These are phyloP conservation scores for Osmozyma mogii DNA, from an alignment of 805 yeast species.

Conservation along the genomic window DNA sequence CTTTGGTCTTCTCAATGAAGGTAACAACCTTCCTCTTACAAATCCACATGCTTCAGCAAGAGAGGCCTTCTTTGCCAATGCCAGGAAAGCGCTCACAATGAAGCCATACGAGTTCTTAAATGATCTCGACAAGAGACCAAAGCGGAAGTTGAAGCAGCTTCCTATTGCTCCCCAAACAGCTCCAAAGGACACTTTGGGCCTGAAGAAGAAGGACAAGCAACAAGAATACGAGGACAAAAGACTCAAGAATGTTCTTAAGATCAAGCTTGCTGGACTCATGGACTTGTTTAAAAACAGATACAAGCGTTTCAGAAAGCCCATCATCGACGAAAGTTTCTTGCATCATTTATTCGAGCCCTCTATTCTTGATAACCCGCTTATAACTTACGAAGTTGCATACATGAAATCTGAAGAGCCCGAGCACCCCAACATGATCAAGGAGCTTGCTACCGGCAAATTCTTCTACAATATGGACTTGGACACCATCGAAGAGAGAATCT, in stretches of 20 bases:
- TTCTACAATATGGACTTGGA: conserved; percentile 89
- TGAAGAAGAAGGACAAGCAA: conserved; percentile 40
- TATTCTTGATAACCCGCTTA: conserved; percentile 28
- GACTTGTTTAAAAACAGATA: conserved; percentile 82
- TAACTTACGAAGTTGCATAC: conserved; percentile 31
- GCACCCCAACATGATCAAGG: conserved; percentile 70
- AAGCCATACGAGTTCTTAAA: conserved; percentile 65
- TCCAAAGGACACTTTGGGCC: conserved; percentile 20
- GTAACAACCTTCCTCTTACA: conserved; percentile 38
- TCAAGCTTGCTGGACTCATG: conserved; percentile 81
- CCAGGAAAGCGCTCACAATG: conserved; percentile 50
- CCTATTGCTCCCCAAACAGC: conserved; percentile 17
- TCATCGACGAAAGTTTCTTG: conserved; percentile 68
- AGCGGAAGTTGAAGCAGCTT: conserved; percentile 36
- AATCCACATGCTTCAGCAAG: conserved; percentile 44
- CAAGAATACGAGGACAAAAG: conserved; percentile 65
- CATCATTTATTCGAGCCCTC: conserved; percentile 71
- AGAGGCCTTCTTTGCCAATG: conserved; percentile 43
- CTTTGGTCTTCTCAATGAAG: conserved; percentile 47
- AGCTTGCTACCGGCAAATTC: conserved; percentile 61
- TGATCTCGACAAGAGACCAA: conserved; percentile 52
- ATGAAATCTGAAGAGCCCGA: conserved; percentile 38
- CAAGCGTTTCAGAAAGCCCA: conserved; percentile 84
- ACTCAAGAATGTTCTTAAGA: conserved; percentile 75
- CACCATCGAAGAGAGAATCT: conserved; percentile 84